Percentiles rank a stretch among this genome's conserved stretches.
Conservation (phyloP, 2,329 filamentous ascomycete genomes). For the Thelonectria discophora region DNA sequence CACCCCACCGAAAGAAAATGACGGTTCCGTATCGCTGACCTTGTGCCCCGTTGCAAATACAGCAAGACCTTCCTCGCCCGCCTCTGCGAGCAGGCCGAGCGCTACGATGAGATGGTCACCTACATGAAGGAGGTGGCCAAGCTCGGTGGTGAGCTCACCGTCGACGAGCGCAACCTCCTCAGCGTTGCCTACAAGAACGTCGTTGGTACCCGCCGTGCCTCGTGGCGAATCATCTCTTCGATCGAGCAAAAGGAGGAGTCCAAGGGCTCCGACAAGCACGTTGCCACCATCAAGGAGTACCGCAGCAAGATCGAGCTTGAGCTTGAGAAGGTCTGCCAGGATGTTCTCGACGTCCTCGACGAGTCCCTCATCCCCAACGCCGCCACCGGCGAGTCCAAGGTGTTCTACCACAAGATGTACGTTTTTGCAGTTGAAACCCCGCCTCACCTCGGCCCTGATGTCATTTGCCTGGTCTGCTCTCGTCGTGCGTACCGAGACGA, state of each 20-base stretch:
- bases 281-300: conserved; percentile 93
- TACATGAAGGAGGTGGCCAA: conserved; percentile 99
- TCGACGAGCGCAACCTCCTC: conserved; percentile 98
- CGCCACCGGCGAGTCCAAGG: conserved; percentile 97
- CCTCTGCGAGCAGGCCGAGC: conserved; percentile 99
- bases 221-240: conserved; percentile 99
- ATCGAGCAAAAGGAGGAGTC: conserved; percentile 99
- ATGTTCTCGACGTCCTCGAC: conserved; percentile 95
- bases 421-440: conserved; percentile 50
- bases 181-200: conserved; percentile 99
- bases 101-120: conserved; percentile 99
- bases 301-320: conserved; percentile 98
- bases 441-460: conserved; percentile 28
- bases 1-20: conserved; percentile 34
- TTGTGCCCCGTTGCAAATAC: conserved; percentile 43
- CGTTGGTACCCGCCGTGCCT: conserved; percentile 95
- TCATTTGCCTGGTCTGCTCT: neutral
- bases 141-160: conserved; percentile 79
- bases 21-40: conserved; percentile 39
- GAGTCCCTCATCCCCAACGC: conserved; percentile 94
- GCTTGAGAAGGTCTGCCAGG: conserved; percentile 97
- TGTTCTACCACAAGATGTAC: conserved; percentile 99
- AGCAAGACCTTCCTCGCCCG: conserved; percentile 99
- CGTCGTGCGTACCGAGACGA: conserved; percentile 13
- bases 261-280: conserved; percentile 96